Conservation (phyloP, 2,329 filamentous ascomycete species). For the Phialophora expanda region DNA sequence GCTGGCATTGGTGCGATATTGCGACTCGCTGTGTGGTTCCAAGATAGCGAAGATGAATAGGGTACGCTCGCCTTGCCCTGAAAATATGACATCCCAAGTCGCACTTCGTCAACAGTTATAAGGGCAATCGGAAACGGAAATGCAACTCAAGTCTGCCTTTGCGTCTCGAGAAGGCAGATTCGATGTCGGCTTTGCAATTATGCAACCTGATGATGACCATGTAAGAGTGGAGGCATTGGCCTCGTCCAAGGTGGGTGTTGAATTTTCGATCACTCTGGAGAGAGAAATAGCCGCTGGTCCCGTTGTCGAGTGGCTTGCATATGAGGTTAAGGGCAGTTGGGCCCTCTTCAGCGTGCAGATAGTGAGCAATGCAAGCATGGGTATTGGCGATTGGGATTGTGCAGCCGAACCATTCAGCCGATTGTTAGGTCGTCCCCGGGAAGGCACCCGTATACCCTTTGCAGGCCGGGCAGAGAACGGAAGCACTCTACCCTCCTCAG, state of each 20-base stretch:
- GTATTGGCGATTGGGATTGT: conserved; percentile 14
- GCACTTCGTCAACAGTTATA: conserved; percentile 57
- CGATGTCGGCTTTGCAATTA: conserved; percentile 27
- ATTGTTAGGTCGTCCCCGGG: conserved; percentile 11
- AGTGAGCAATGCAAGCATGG: conserved; percentile 15
- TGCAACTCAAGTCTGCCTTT: conserved; percentile 24
- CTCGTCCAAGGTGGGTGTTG: conserved; percentile 17
- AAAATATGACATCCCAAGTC: conserved; percentile 10
- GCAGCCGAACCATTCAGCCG: conserved; percentile 16
- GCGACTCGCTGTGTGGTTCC: not conserved
- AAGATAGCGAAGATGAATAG: not conserved
- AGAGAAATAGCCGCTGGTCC: conserved; percentile 34
- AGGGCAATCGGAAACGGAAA: conserved; percentile 54
- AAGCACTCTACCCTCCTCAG: conserved; percentile 1
- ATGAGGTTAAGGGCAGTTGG: conserved; percentile 21
- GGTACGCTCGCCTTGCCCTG: conserved; percentile 4
- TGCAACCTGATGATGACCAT: conserved; percentile 25
- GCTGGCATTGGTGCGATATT: not conserved
- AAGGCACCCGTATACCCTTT: conserved; percentile 4
- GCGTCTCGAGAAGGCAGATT: conserved; percentile 31
- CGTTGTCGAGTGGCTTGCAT: conserved; percentile 30
- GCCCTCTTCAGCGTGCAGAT: conserved; percentile 15
- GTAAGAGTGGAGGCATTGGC: conserved; percentile 24
- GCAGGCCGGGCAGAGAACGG: conserved; percentile 3
- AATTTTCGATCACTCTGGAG: conserved; percentile 22